Base-by-base conservation (phyloP, 495 filamentous ascomycete species). In the Cladorrhinum samala region DNA sequence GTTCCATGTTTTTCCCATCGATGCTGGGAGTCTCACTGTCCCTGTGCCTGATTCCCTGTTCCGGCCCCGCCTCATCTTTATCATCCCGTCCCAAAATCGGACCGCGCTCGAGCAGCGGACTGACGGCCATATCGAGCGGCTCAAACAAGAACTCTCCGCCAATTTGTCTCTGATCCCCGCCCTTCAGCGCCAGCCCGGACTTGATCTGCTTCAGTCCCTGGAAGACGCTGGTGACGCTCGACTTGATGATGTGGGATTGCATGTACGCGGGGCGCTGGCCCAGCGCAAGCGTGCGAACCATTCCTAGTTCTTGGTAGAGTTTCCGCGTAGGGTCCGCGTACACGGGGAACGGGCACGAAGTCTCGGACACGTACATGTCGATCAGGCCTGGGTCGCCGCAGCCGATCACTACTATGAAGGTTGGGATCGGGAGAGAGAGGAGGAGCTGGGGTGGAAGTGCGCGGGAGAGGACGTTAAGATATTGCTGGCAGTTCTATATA, bases 141-240 rank as follows among this genome's bases (percentile, higher is more conserved):
- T 89, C 87, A 58, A 90, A 91, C 39, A 95, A 53, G 59, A 94
- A 91, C 68, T 95, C 91, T 0, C 89, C 91, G 2, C 91, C 91
- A 18, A 88, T 82, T 68, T 92, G 86, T 47, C 77, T 72, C 45
- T 73, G 69, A 59, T 87, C 82, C 0, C 90, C 89, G 2, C 79
- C 83, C 55, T 85, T 83, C n/a, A 80, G 64, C 9, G 74, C 79
- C 25, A 83, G 68, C 40, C 80, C 77, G 14, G 58, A 63, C 5
- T 65, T 61, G 2, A 83, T 51, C 59, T 82, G 65, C 63, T 75
- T 77, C 11, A 92, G 47, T 0, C 67, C 75, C 63, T 86, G 83
- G 5, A 78, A 58, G 21, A 91, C 68, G 8, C 75, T 76, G 27
- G 69, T 69, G 0, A 79, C 41, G 0, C 75, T 75, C 0, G 67